Conservation (phyloP, 2,329 filamentous ascomycete genomes). For the Phialophora chinensis region DNA sequence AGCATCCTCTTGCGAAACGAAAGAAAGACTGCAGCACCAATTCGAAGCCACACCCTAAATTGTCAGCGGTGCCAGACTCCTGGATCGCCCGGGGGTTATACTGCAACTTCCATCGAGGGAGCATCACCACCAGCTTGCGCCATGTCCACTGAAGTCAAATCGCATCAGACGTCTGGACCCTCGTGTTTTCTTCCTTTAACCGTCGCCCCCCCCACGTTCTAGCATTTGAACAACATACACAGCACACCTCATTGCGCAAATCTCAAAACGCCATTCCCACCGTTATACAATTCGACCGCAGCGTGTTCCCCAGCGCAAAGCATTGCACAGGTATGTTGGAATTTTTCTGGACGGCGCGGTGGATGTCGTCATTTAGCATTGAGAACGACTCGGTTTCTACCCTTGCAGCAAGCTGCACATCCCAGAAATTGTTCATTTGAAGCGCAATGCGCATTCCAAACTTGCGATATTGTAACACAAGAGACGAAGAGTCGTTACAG, state of each 20-base stretch:
- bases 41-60: constrained; percentile 12
- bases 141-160: constrained; percentile 1
- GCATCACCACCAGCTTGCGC: background rate
- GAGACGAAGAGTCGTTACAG: background rate
- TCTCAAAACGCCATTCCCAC: background rate
- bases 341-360: background rate
- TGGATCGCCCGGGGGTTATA: constrained; percentile 10
- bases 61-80: constrained; percentile 17
- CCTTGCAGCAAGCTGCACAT: background rate
- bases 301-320: background rate
- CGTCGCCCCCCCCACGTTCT: background rate
- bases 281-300: background rate
- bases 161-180: constrained; percentile 17
- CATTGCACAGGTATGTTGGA: background rate
- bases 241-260: background rate
- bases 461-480: background rate
- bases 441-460: background rate
- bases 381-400: background rate
- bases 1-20: constrained; percentile 21
- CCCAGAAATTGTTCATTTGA: background rate
- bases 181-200: constrained; percentile 21
- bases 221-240: background rate
- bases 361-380: background rate
- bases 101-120: constrained; percentile 7
- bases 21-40: constrained; percentile 10